phyloP scores from a whole-genome alignment of 148 eudicot species.

The Euryodendron excelsum region DNA sequence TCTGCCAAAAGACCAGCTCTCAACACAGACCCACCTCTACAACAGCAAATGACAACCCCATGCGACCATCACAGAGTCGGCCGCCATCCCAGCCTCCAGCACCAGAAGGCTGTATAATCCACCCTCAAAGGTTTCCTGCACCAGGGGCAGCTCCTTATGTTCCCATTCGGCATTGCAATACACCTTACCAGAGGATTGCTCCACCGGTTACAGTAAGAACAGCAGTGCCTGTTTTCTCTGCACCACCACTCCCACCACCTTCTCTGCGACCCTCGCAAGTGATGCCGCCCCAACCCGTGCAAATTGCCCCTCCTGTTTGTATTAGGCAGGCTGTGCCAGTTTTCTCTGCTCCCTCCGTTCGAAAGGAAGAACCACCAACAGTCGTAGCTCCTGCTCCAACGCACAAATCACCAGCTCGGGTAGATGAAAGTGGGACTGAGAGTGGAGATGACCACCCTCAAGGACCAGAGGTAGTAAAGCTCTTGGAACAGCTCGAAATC shows the following conservation, averaged over 20 bases:
- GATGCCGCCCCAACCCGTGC: conserved; percentile 37
- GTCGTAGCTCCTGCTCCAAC: conserved; percentile 10
- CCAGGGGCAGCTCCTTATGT: conserved; percentile 60
- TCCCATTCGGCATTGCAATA: conserved; percentile 50
- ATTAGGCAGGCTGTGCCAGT: conserved; percentile 54
- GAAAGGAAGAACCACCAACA: conserved; percentile 25
- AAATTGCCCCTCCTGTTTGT: conserved; percentile 44
- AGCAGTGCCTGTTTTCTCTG: conserved; percentile 62
- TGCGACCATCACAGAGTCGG: neutral
- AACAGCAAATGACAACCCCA: conserved; percentile 23
- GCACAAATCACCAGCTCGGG: neutral
- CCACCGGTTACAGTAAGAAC: conserved; percentile 67
- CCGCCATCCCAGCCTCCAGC: conserved; percentile 23
- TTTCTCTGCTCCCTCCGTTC: conserved; percentile 36
- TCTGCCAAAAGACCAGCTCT: conserved; percentile 47
- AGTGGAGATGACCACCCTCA: conserved; percentile 10
- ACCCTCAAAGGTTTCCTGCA: conserved; percentile 39
- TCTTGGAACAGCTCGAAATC: conserved; percentile 56
- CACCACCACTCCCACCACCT: conserved; percentile 51
- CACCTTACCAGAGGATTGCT: conserved; percentile 54
- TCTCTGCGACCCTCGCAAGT: conserved; percentile 24
- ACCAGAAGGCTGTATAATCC: neutral
- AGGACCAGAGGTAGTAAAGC: conserved; percentile 37
- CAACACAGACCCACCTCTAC: conserved; percentile 38
- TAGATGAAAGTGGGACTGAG: conserved; percentile 5